Base-by-base conservation (phyloP, 2,329 filamentous ascomycete species). In the Colletotrichum graminicola region DNA sequence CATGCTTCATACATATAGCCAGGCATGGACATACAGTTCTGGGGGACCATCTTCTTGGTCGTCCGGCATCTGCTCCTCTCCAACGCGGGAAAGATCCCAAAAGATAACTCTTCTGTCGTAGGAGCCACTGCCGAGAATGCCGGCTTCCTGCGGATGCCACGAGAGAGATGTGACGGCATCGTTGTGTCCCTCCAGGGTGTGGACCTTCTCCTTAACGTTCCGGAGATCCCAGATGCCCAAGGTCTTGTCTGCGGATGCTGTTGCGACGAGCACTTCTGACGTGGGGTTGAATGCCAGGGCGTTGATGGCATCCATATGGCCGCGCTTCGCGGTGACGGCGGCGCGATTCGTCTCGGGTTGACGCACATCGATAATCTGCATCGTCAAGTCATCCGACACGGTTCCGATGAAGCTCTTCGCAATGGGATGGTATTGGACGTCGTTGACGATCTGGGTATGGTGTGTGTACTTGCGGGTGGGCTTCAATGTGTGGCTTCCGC, bases 151-250 rank as follows among this genome's bases (percentile, higher is more conserved):
- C 0, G 97, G 97, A 82, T 99, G 95, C 96, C 96, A 99, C 45
- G 94, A 90, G 56, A 99, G 86, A 11, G 94, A 97, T 6, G 95
- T 97, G 66, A 99, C 95, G 29, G 93, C 92, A 77, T 97, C 94
- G 69, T 88, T 90, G 82, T 99, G 96, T 57, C 93, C 94, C 79
- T 97, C 93, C 3, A 98, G 88, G 0, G 92, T 92, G 84, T 99
- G 95, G 3, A 98, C 88, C 82, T 95, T 97, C 75, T 93, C 90
- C 79, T 94, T 95, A 69, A 97, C 88, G 78, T 97, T 97, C 74
- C 96, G 92, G 72, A 99, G 84, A 83, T 99, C 96, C 94, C 96
- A 99, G 67, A 99, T 88, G 14, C 93, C 95, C 73, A 99, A 93
- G 0, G 94, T 96, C 84, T 97, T 97, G 80, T 99, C 96, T 0